Evolutionary conservation across 164 flowering plant species (phyloP), one percentile per base, ranked within the genome.

Genomic region (Santalum album): DNA sequence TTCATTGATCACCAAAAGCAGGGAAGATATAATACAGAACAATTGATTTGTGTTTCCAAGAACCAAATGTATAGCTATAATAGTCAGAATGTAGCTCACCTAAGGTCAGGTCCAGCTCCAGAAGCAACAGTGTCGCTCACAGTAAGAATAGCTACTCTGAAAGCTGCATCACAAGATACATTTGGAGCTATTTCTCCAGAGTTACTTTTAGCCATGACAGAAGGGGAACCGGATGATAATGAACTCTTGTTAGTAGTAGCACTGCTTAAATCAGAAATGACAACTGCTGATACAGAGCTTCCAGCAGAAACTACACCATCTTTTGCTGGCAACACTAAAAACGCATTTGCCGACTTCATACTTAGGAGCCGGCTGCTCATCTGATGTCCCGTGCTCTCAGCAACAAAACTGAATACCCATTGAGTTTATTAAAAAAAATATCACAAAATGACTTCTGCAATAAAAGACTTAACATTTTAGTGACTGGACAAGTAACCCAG

Each of bases 101-200:
- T 91, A 35, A 87, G 65, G 69, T 91, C 96, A 63, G 90, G 98
- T 54, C 92, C 98, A 25, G 66, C 64, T 38, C 95, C 96, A 39
- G 84, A 73, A 59, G 98, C 83, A 68, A 86, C 96, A 51, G 95
- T 86, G 61, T 88, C 96, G 71, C 96, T 91, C 61, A 91, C 96
- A 9, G 87, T 92, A 40, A 84, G 86, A 66, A 92, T 60, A 44
- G 87, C 94, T 46, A 83, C 89, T 59, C 64, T 75, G 49, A 51
- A 59, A 29, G 48, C 70, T 50, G 68, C 56, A 52, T 56, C 76
- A 50, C 48, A 55, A 55, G 76, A 67, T 15, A 54, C 59, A 63
- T 50, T 54, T 17, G 7, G 57, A 59, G 53, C 47, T 42, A 39
- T 56, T 27, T 60, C 57, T 49, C 51, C 27, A 12, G 49, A 45